Evolutionary conservation across 2,329 filamentous ascomycete genomes (phyloP).

Genomic region (Myriangium duriaei): DNA sequence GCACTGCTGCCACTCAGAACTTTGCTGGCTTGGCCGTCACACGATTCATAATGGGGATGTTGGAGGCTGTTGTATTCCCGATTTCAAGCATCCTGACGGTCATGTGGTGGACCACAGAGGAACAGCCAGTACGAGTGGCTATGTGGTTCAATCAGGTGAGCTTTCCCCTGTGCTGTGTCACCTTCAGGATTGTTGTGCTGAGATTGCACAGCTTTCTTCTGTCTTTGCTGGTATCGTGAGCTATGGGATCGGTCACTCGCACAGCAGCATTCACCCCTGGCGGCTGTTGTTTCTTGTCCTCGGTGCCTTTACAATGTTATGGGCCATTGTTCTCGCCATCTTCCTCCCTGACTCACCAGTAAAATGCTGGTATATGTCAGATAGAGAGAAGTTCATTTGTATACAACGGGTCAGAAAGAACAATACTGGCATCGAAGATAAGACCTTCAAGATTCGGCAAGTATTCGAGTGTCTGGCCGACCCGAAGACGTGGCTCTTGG

Average conservation of each 20-base stretch:
- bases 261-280: slow-evolving; percentile 31
- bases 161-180: slow-evolving; percentile 2
- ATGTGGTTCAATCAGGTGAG: slow-evolving; percentile 11
- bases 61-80: slow-evolving; percentile 43
- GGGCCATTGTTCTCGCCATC: slow-evolving; percentile 22
- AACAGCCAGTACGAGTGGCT: slow-evolving; percentile 12
- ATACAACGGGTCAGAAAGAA: slow-evolving; percentile 34
- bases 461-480: slow-evolving; percentile 34
- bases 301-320: slow-evolving; percentile 30
- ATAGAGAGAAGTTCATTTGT: slow-evolving; percentile 20
- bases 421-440: slow-evolving; percentile 40
- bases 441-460: slow-evolving; percentile 36
- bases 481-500: slow-evolving; percentile 32
- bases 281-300: slow-evolving; percentile 40
- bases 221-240: slow-evolving; percentile 46
- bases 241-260: slow-evolving; percentile 41
- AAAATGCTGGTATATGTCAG: slow-evolving; percentile 15
- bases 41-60: slow-evolving; percentile 40
- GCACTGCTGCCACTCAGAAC: slow-evolving; percentile 38
- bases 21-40: slow-evolving; percentile 38
- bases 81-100: slow-evolving; percentile 43
- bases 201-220: slow-evolving; percentile 55
- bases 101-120: slow-evolving; percentile 22
- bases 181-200: slow-evolving; percentile 51
- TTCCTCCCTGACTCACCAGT: slow-evolving; percentile 22